Base-by-base conservation (phyloP, 495 filamentous ascomycete species). In the Recurvomyces mirabilis region DNA sequence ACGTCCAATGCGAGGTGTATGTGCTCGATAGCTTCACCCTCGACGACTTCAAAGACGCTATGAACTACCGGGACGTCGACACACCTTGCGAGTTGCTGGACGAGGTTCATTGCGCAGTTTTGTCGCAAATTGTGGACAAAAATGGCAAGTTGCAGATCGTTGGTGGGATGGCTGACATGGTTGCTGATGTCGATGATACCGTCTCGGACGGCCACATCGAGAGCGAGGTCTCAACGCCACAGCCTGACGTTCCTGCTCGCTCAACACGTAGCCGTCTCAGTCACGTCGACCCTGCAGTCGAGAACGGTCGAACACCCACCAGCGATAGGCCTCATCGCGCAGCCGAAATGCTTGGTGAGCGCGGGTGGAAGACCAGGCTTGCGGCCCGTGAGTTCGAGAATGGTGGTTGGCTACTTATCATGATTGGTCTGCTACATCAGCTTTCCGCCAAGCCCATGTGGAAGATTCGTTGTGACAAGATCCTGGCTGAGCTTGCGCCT, bases 11-110 rank as follows among this genome's bases (percentile, higher is more conserved):
- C 54, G 84, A 94, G 56, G 80, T 94, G 9, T 93, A 86, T 54
- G 75, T 83, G 51, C 70, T 98, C 18, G 91, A 98, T 59, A 95
- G 89, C 0, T 98, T 96, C 56, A 96, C 89, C 0, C 89, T 98
- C 54, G 91, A 98, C 57, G 93, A 98, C 63, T 96, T 84, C 55
- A 64, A 94, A 15, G 84, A 95, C 55, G 82, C 89, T 4, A 77
- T 98, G 70, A 72, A 79, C 37, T 81, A 91, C 43, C 73, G 78
- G 0, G 84, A 78, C 0, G 75, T 82, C 9, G 83, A 87, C 22
- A 67, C 78, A 1, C 79, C 86, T 19, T 94, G 93, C 41, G 79
- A 95, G 58, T 69, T 98, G 0, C 83, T 94, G 52, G 78, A 81
- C 20, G 91, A 98, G 58, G 74, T 89, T 0, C 88, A 96, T 60